A percentile compares a stretch with the other conserved stretches of the same genome.
Conservation (phyloP, 345 rosid genomes). For the Salix suchowensis region DNA sequence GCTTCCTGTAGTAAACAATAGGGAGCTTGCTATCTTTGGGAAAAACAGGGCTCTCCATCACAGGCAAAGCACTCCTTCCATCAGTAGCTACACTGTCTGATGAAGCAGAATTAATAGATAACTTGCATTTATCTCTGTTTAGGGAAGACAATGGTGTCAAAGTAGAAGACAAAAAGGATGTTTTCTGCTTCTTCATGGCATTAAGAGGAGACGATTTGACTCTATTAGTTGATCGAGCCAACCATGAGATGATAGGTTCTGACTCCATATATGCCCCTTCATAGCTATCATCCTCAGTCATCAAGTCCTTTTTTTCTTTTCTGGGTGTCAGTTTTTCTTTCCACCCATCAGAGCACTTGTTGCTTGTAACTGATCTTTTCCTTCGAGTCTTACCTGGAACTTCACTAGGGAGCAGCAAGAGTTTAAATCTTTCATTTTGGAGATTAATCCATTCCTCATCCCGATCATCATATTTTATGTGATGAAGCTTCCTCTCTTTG, state of each 20-base stretch:
- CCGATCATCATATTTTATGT: constrained; percentile 91
- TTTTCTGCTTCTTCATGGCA: constrained; percentile 51
- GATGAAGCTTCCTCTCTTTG: constrained; percentile 69
- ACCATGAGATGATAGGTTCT: constrained; percentile 88
- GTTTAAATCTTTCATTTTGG: constrained; percentile 77
- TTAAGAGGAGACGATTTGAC: constrained; percentile 51
- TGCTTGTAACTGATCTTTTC: constrained; percentile 39
- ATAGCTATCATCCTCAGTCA: constrained; percentile 47
- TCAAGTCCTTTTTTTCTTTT: constrained; percentile 37
- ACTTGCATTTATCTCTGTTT: constrained; percentile 26
- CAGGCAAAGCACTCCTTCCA: constrained; percentile 32
- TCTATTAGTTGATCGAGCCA: constrained; percentile 57
- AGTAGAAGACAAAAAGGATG: constrained; percentile 21
- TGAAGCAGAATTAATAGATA: constrained; percentile 27
- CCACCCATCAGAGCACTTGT: constrained; percentile 29
- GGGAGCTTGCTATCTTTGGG: constrained; percentile 45
- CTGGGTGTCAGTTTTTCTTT: constrained; percentile 32
- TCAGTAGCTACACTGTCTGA: constrained; percentile 28
- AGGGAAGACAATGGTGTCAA: constrained; percentile 13
- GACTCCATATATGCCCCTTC: constrained; percentile 60
- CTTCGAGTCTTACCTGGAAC: constrained; percentile 48
- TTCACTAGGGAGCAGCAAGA: constrained; percentile 76
- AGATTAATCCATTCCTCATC: constrained; percentile 96
- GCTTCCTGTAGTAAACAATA: constrained; percentile 75
- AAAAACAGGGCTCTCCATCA: constrained; percentile 28